phyloP scores from a whole-genome alignment of 2,329 filamentous ascomycete genomes.

The Penicillium expansum region DNA sequence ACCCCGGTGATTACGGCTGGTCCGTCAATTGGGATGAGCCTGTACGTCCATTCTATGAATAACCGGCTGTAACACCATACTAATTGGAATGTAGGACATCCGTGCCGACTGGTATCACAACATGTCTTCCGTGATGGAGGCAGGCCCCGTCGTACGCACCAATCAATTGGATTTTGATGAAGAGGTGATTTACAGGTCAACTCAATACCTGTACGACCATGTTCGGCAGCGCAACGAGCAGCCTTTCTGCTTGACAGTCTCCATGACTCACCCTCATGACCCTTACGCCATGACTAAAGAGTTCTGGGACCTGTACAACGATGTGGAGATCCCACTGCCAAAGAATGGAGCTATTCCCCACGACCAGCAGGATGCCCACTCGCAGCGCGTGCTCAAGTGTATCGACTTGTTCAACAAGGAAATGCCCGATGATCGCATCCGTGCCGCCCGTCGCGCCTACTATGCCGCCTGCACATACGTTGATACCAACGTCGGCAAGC shows the following conservation, averaged over 20 bases:
- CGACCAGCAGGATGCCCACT: conserved; percentile 81
- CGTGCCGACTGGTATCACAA: conserved; percentile 96
- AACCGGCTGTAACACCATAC: background rate
- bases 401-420: conserved; percentile 82
- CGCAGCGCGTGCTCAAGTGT: conserved; percentile 79
- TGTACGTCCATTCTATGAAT: conserved; percentile 34
- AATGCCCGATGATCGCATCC: conserved; percentile 81
- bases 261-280: conserved; percentile 90
- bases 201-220: conserved; percentile 86
- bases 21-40: conserved; percentile 94
- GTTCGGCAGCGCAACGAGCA: conserved; percentile 74
- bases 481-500: conserved; percentile 83
- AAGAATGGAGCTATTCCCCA: conserved; percentile 69
- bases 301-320: conserved; percentile 91
- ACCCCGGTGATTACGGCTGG: conserved; percentile 92
- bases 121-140: conserved; percentile 87
- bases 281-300: conserved; percentile 92
- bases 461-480: conserved; percentile 93
- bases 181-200: conserved; percentile 89
- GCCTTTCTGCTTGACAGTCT: conserved; percentile 87
- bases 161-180: conserved; percentile 97
- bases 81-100: conserved; percentile 33
- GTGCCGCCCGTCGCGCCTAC: conserved; percentile 80
- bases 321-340: conserved; percentile 80
- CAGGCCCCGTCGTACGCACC: conserved; percentile 81